These are phyloP conservation scores for Geotrichum aggregatum DNA, from an alignment of 1,139 yeast genomes.

Conservation along the genomic window DNA sequence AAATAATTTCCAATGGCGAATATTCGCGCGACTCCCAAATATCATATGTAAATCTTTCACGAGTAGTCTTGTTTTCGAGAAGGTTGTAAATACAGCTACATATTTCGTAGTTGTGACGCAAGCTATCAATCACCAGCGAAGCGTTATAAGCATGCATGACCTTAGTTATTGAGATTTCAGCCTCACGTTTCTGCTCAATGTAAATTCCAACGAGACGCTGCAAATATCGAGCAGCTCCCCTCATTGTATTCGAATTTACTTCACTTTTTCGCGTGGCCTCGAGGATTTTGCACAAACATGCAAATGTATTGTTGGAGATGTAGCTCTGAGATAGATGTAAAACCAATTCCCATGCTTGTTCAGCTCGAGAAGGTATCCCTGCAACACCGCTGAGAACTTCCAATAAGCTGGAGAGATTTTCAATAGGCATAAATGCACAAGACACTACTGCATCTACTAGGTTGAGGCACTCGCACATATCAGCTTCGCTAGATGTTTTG, in stretches of 20 bases:
- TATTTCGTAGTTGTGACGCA: constrained; percentile 34
- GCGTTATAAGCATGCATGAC: constrained; percentile 31
- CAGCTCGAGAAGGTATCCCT: constrained; percentile 34
- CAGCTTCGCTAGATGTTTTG: constrained; percentile 43
- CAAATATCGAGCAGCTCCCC: constrained; percentile 47
- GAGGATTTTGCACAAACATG: constrained; percentile 42
- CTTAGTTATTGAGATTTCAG: constrained; percentile 29
- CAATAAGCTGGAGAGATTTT: constrained; percentile 41
- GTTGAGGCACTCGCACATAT: constrained; percentile 46
- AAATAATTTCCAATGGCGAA: constrained; percentile 44
- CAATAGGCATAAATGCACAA: constrained; percentile 49
- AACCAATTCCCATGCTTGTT: constrained; percentile 43
- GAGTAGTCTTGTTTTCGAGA: constrained; percentile 25
- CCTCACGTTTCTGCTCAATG: constrained; percentile 17
- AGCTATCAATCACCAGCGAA: constrained; percentile 31
- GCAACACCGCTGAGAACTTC: constrained; percentile 50
- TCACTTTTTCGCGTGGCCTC: constrained; percentile 33
- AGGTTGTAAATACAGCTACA: constrained; percentile 31
- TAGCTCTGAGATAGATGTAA: constrained; percentile 40
- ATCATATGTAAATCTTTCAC: constrained; percentile 36
- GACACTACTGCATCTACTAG: constrained; percentile 47
- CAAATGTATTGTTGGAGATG: constrained; percentile 39
- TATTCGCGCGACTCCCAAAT: constrained; percentile 47
- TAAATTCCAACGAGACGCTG: constrained; percentile 27
- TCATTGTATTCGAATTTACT: constrained; percentile 40